phyloP scores from a whole-genome alignment of 148 eudicot genomes.

The Cornus kousa region DNA sequence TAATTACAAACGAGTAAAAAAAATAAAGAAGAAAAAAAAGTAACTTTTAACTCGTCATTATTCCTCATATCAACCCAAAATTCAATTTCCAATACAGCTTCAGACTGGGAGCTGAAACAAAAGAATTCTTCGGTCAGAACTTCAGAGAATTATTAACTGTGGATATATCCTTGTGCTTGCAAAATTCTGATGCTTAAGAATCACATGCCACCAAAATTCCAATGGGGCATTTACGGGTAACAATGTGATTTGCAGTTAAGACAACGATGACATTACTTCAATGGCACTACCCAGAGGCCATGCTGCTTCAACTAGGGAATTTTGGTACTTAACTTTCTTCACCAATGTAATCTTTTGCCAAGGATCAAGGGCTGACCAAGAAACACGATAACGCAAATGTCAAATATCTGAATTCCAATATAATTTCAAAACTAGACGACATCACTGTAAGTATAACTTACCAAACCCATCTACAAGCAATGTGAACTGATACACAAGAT shows the following conservation, averaged over 20 bases:
- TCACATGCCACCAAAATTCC: constrained; percentile 4
- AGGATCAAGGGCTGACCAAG: constrained; percentile 53
- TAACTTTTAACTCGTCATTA: neutral
- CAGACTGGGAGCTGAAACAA: neutral
- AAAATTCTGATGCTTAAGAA: neutral
- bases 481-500: constrained; percentile 84
- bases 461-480: constrained; percentile 94
- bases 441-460: constrained; percentile 30
- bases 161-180: neutral
- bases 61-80: neutral
- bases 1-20: constrained; percentile 1
- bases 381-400: neutral
- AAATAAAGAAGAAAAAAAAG: neutral
- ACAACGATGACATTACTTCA: constrained; percentile 50
- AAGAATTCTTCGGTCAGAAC: neutral
- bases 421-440: no score
- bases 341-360: constrained; percentile 60
- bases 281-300: constrained; percentile 83
- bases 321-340: constrained; percentile 52
- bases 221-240: neutral
- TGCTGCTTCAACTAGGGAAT: constrained; percentile 60
- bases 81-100: constrained; percentile 3
- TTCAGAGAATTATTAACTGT: neutral
- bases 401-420: neutral
- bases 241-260: constrained; percentile 12